Evolutionary conservation across 2,329 filamentous ascomycete genomes (phyloP), one percentile per base, ranked within the genome.

Genomic region (Fusarium sp.): DNA sequence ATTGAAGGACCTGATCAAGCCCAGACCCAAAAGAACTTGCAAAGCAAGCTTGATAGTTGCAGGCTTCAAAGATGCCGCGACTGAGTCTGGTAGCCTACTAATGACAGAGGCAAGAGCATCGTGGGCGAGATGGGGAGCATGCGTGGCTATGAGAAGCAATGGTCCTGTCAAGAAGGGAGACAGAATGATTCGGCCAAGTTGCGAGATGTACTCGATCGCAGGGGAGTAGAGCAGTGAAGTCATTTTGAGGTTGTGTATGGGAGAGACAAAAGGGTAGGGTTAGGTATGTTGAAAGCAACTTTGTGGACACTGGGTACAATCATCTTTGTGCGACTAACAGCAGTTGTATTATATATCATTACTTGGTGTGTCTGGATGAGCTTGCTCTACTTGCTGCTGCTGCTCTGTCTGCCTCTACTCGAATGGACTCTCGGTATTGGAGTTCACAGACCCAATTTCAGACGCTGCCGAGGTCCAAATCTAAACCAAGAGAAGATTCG

Each of bases 1-100:
- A 64, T 81, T 82, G 71, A 79, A 35, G 37, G 47, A 32, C 11
- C 72, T 69, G 7, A 80, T 11, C 12, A 80, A 7, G 8, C 78
- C 74, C 8, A 82, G 25, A 3, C 61, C 77, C 12, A 81, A 38
- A 10, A 80, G 72, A 7, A 76, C 66, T 35, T 69, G 63, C 2
- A 79, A 64, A 12, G 58, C 47, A 14, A 63, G 69, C 25, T 64
- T 72, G 35, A 61, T 35, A 0, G 40, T 58, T 9, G 56, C 12
- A 9, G 70, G 40, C 22, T 72, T 40, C n/a, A 75, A 68, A 50
- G 65, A 59, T 61, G 52, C 20, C 35, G 58, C 47, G 2, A 64
- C 10, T 5, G 73, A 43, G 10, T 54, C 30, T 6, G 72, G 74
- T 5, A 76, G 63, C 33, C 35, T 38, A 4, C 25, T 32, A 4